phyloP scores from a whole-genome alignment of 176 grass and related monocot genomes.

The Thalia dealbata region DNA sequence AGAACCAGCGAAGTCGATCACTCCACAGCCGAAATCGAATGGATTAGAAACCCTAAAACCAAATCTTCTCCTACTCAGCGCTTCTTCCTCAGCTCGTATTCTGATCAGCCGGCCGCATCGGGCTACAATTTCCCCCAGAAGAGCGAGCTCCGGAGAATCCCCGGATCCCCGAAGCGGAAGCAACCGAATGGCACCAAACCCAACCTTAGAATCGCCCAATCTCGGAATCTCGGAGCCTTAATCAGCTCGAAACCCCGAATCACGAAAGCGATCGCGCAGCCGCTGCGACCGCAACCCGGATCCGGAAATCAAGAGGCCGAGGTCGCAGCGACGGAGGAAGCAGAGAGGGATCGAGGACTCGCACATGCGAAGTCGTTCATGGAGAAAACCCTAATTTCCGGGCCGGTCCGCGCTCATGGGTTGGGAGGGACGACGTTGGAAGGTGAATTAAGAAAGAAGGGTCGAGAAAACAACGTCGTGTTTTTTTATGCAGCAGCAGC shows the following conservation, averaged over 20 bases:
- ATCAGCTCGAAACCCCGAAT: background rate
- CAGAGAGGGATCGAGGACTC: background rate
- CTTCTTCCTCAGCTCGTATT: background rate
- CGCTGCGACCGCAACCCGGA: background rate
- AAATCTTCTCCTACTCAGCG: background rate
- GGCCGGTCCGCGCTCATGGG: background rate
- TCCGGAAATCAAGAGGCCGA: background rate
- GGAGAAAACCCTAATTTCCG: constrained; percentile 11
- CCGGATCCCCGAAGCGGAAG: background rate
- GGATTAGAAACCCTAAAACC: background rate
- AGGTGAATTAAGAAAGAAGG: background rate
- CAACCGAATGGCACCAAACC: background rate
- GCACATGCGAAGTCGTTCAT: background rate
- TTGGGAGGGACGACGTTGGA: background rate
- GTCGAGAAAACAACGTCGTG: no score
- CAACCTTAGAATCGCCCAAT: background rate
- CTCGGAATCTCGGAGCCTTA: background rate
- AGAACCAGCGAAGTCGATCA: background rate
- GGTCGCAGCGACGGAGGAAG: no score
- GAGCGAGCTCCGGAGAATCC: background rate
- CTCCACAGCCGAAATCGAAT: background rate
- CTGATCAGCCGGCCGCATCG: background rate
- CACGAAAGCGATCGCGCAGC: background rate
- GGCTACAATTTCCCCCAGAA: background rate
- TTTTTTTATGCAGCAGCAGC: no score